Percentiles rank a stretch among this genome's conserved stretches.
Conservation (phyloP, 176 grass and related monocot genomes). For the Phragmites australis region DNA sequence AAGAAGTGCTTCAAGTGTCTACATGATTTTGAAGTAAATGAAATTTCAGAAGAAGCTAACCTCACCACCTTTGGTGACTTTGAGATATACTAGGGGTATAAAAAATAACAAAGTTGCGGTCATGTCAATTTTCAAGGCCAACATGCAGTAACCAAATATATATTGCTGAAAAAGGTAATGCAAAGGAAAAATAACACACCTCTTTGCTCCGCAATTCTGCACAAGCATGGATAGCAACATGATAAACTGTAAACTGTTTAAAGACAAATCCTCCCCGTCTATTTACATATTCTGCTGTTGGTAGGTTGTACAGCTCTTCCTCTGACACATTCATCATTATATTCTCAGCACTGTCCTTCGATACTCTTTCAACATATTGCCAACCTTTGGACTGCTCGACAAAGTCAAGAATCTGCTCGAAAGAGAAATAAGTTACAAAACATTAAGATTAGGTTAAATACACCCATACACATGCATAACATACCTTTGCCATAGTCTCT, state of each 20-base stretch:
- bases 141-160: constrained; percentile 21
- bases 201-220: constrained; percentile 89
- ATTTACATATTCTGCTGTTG: constrained; percentile 84
- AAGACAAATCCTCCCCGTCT: constrained; percentile 71
- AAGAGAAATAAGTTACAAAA: constrained; percentile 17
- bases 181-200: constrained; percentile 42
- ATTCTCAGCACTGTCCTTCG: constrained; percentile 81
- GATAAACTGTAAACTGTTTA: constrained; percentile 78
- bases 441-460: constrained; percentile 10
- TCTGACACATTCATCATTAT: constrained; percentile 99
- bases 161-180: constrained; percentile 21
- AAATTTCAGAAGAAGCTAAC: constrained; percentile 28
- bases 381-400: constrained; percentile 96
- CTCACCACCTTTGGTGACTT: neutral
- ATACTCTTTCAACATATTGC: constrained; percentile 70
- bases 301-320: constrained; percentile 94
- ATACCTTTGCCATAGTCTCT: constrained; percentile 72
- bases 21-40: constrained; percentile 27
- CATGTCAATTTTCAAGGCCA: constrained; percentile 13
- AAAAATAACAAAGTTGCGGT: neutral
- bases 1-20: constrained; percentile 94
- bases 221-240: constrained; percentile 91
- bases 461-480: neutral
- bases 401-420: constrained; percentile 83
- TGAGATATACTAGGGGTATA: constrained; percentile 16